A percentile compares a stretch with the other conserved stretches of the same genome.
Conservation (phyloP, 2,329 filamentous ascomycete genomes). For the Aspergillus pseudoglaucus region DNA sequence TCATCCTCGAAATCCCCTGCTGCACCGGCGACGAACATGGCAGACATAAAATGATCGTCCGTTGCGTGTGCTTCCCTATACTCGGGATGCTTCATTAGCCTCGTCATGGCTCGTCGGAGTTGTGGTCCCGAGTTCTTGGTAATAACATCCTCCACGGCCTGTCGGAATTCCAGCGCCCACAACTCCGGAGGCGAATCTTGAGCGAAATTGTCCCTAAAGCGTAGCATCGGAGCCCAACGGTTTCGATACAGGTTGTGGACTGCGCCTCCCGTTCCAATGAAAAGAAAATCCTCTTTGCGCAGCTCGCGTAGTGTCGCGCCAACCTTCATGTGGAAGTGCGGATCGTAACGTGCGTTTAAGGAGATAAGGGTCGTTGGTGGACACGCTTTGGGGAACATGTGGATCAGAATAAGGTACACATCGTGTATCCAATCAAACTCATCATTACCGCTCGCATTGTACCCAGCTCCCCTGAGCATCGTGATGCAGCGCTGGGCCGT, state of each 20-base stretch:
- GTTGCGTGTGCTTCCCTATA: slow-evolving; percentile 63
- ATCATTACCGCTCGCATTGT: too few species aligned
- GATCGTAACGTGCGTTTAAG: too few species aligned
- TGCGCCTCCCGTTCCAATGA: slow-evolving; percentile 57
- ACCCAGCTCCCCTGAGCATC: too few species aligned
- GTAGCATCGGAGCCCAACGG: slow-evolving; percentile 58
- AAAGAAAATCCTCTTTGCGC: slow-evolving; percentile 49
- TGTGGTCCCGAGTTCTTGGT: slow-evolving; percentile 49
- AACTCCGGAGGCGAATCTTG: slow-evolving; percentile 52
- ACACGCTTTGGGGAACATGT: too few species aligned
- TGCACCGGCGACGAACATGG: slow-evolving; percentile 57
- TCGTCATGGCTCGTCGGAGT: slow-evolving; percentile 50
- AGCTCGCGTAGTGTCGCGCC: slow-evolving; percentile 53
- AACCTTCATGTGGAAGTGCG: too few species aligned
- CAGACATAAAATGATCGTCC: slow-evolving; percentile 64
- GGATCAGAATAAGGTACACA: too few species aligned
- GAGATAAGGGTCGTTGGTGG: too few species aligned
- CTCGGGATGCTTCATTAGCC: slow-evolving; percentile 62
- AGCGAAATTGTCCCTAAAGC: slow-evolving; percentile 57
- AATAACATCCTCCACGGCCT: slow-evolving; percentile 57
- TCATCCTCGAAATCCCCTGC: slow-evolving; percentile 46
- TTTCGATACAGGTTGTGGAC: slow-evolving; percentile 68
- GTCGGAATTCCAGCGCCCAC: slow-evolving; percentile 59
- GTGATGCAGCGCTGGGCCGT: too few species aligned
- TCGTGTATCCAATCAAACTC: too few species aligned